Evolutionary conservation across 345 rosid species (phyloP).

Genomic region (Aquilaria malaccensis): DNA sequence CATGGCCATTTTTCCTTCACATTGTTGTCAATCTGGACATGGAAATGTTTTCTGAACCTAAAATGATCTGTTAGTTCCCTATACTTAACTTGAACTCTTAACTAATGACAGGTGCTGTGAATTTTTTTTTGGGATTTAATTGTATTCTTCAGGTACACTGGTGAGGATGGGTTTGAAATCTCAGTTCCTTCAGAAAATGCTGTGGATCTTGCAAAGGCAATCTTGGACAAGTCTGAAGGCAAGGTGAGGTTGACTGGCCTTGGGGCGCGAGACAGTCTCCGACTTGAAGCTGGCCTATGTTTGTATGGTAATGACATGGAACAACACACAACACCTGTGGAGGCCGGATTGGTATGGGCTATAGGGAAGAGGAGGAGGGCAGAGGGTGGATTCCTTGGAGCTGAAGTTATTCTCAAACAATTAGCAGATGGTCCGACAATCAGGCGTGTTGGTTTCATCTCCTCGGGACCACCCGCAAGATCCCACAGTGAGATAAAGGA

Average conservation of each 20-base stretch:
- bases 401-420: conserved; percentile 81
- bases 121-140: not conserved
- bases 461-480: conserved; percentile 88
- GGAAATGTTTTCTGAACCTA: no score
- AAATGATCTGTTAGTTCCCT: no score
- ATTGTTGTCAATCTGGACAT: no score
- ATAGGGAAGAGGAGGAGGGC: conserved; percentile 94
- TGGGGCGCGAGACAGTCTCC: conserved; percentile 94
- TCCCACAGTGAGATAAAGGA: conserved; percentile 92
- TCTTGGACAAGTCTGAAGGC: conserved; percentile 87
- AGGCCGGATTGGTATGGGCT: conserved; percentile 97
- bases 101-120: no score
- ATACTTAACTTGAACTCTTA: no score
- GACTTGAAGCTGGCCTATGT: conserved; percentile 93
- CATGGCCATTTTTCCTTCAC: no score
- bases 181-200: conserved; percentile 84
- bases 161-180: conserved; percentile 99
- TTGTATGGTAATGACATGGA: conserved; percentile 96
- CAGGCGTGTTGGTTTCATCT: conserved; percentile 80
- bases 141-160: conserved; percentile 58
- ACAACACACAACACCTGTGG: conserved; percentile 80
- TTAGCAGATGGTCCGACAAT: conserved; percentile 77
- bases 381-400: conserved; percentile 95
- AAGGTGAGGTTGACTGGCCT: conserved; percentile 88
- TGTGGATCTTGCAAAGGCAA: conserved; percentile 84